Evolutionary conservation across 305 asterid genomes (phyloP).

Genomic region (Fraxinus velutina): DNA sequence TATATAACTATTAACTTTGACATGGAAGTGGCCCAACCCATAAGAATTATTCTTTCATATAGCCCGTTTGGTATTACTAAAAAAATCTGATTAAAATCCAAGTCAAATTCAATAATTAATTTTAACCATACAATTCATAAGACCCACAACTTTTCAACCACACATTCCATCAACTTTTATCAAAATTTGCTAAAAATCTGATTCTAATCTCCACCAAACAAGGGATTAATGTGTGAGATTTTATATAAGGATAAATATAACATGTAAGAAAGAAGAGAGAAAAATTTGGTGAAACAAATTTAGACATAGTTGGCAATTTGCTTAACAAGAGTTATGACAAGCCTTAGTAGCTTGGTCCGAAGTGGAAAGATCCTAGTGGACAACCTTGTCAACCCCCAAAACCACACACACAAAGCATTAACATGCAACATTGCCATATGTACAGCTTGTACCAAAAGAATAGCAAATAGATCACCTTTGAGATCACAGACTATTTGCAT

Average conservation of each 20-base stretch:
- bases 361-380: background rate
- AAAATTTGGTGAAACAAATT: background rate
- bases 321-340: background rate
- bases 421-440: background rate
- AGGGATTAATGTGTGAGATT: background rate
- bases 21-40: background rate
- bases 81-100: too few species aligned
- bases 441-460: slow-evolving; percentile 1
- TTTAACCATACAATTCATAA: too few species aligned
- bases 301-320: background rate
- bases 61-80: too few species aligned
- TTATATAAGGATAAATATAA: background rate
- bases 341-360: background rate
- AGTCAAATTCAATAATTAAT: too few species aligned
- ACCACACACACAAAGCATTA: background rate
- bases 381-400: background rate
- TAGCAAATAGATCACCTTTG: slow-evolving; percentile 51
- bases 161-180: too few species aligned
- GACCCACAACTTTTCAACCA: too few species aligned
- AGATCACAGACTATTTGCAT: slow-evolving; percentile 89
- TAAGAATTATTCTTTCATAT: background rate
- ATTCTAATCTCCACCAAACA: too few species aligned
- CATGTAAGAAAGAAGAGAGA: background rate
- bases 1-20: background rate
- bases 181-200: too few species aligned